Evolutionary conservation across 164 flowering plant species (phyloP).

Genomic region (Kalanchoe fedtschenkoi): DNA sequence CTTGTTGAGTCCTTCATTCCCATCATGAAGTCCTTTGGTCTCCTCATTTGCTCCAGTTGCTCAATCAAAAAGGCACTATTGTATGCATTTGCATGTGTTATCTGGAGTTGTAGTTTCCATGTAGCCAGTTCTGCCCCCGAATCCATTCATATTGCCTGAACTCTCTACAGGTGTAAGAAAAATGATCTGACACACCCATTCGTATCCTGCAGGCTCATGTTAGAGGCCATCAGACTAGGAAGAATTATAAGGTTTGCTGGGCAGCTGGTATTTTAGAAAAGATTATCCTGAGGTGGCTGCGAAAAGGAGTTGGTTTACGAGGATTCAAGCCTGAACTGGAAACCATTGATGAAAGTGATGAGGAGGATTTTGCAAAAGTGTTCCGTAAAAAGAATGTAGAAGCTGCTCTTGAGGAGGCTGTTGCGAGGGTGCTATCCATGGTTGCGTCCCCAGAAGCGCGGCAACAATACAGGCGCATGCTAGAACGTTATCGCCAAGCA

Average conservation of each 20-base stretch:
- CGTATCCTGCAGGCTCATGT: constrained; percentile 69
- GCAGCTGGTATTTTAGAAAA: constrained; percentile 84
- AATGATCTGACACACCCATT: background rate
- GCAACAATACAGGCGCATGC: constrained; percentile 75
- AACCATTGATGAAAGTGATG: constrained; percentile 52
- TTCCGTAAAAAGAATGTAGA: constrained; percentile 85
- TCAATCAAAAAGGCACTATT: background rate
- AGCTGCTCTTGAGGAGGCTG: constrained; percentile 60
- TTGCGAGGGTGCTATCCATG: constrained; percentile 75
- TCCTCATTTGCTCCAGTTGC: too few species aligned
- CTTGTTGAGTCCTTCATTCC: background rate
- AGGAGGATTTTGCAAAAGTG: constrained; percentile 68
- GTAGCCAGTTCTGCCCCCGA: too few species aligned
- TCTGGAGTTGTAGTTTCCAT: background rate
- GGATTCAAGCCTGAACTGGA: constrained; percentile 55
- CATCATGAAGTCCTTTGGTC: background rate
- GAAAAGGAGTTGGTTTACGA: constrained; percentile 76
- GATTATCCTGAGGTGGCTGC: constrained; percentile 77
- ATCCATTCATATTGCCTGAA: background rate
- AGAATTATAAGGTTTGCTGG: constrained; percentile 74
- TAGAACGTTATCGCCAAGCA: constrained; percentile 56
- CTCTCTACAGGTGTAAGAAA: background rate
- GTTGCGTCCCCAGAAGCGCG: constrained; percentile 77
- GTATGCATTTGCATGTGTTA: background rate
- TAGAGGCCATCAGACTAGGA: constrained; percentile 87